phyloP scores from a whole-genome alignment of 148 eudicot species.

The Persicaria maculosa region DNA sequence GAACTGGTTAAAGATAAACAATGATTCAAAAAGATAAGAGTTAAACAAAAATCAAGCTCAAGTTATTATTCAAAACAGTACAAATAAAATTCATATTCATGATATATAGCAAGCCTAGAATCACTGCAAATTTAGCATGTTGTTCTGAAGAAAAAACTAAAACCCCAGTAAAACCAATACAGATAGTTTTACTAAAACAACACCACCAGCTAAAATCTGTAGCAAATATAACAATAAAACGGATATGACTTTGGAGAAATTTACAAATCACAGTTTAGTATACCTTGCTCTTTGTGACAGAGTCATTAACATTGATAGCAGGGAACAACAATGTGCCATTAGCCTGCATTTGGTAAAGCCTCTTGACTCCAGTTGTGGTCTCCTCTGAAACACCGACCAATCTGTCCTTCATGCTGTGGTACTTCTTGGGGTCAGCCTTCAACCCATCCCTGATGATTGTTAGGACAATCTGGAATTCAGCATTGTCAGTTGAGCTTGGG shows the following conservation, averaged over 20 bases:
- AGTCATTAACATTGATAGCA: slow-evolving; percentile 94
- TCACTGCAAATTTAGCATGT: background rate
- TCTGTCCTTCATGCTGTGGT: slow-evolving; percentile 76
- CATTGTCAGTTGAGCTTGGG: slow-evolving; percentile 65
- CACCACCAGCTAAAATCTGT: background rate
- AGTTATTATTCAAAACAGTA: background rate
- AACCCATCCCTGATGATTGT: slow-evolving; percentile 61
- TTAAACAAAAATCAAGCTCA: background rate
- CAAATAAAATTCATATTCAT: background rate
- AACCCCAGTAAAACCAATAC: background rate
- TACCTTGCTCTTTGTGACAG: slow-evolving; percentile 99
- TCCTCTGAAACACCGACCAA: slow-evolving; percentile 95
- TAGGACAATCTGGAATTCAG: slow-evolving; percentile 83
- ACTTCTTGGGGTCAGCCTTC: slow-evolving; percentile 71
- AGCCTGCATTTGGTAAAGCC: slow-evolving; percentile 89
- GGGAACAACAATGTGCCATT: slow-evolving; percentile 80
- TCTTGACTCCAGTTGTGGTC: slow-evolving; percentile 98
- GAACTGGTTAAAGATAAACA: background rate
- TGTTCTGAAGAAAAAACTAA: background rate
- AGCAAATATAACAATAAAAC: background rate
- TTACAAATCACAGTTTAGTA: background rate
- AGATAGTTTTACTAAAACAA: background rate
- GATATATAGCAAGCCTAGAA: background rate
- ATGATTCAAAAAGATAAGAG: background rate
- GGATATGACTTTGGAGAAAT: background rate